Conservation (phyloP, 768 basidiomycete genomes). For the Trametes maxima region DNA sequence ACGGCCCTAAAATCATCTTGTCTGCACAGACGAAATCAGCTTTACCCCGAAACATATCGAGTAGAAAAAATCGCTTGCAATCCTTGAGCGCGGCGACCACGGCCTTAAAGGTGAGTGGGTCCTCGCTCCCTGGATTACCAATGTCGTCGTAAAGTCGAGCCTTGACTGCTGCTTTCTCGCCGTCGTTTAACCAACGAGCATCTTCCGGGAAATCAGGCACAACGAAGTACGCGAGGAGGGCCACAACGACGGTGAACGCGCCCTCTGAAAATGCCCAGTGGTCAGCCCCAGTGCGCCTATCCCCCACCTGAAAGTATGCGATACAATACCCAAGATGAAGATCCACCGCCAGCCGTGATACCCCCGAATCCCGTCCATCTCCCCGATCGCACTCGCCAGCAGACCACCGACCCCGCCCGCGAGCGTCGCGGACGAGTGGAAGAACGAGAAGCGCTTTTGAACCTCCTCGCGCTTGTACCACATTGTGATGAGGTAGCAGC, state of each 20-base stretch:
- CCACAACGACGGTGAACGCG: slow-evolving; percentile 37
- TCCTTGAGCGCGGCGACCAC: slow-evolving; percentile 30
- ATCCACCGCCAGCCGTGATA: slow-evolving; percentile 37
- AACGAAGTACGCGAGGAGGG: slow-evolving; percentile 36
- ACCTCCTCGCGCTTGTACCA: slow-evolving; percentile 43
- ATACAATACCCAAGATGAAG: slow-evolving; percentile 33
- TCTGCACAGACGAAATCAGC: slow-evolving; percentile 10
- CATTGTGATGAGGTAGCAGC: slow-evolving; percentile 37
- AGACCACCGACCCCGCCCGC: slow-evolving; percentile 43
- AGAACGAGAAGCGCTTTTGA: slow-evolving; percentile 39
- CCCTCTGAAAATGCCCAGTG: slow-evolving; percentile 34
- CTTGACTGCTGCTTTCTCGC: slow-evolving; percentile 34
- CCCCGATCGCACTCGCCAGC: slow-evolving; percentile 36
- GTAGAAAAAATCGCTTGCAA: slow-evolving; percentile 17
- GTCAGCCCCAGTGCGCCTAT: not conserved
- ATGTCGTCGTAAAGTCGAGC: slow-evolving; percentile 33
- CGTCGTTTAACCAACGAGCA: slow-evolving; percentile 35
- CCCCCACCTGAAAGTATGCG: not conserved
- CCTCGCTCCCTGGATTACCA: slow-evolving; percentile 28
- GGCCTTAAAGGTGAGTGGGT: slow-evolving; percentile 25
- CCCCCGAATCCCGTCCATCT: slow-evolving; percentile 36
- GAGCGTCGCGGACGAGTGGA: slow-evolving; percentile 43
- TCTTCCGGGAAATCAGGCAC: slow-evolving; percentile 38
- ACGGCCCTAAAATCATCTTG: slow-evolving; percentile 32
- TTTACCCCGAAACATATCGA: not conserved